These are phyloP conservation scores for Eucalyptus lansdowneana DNA, from an alignment of 345 rosid genomes.

Conservation along the genomic window DNA sequence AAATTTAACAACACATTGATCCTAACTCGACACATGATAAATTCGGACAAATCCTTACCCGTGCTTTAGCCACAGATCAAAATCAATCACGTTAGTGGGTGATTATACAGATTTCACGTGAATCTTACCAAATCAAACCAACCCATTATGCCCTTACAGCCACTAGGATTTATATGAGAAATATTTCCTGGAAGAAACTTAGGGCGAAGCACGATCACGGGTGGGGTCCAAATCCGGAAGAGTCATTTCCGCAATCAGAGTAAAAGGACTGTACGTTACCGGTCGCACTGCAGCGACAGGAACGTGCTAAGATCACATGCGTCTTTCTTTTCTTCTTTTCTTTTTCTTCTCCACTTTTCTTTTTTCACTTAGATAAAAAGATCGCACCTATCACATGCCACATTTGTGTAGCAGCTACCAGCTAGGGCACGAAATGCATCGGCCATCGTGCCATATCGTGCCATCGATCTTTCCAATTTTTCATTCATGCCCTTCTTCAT, in stretches of 20 bases:
- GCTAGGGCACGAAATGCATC: not conserved
- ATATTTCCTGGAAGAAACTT: not conserved
- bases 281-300: not conserved
- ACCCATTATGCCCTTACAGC: not conserved
- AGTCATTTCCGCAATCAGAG: not conserved
- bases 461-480: not conserved
- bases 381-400: not conserved
- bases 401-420: not conserved
- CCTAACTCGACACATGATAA: not conserved
- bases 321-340: not conserved
- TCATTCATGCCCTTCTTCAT: not conserved
- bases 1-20: too few species aligned
- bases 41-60: too few species aligned
- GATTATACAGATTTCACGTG: not conserved
- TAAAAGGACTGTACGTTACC: not conserved
- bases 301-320: not conserved
- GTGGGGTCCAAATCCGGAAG: not conserved
- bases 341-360: not conserved
- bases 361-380: not conserved
- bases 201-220: not conserved
- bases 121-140: not conserved
- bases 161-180: not conserved
- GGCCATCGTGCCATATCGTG: not conserved
- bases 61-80: not conserved
- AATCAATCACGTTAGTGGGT: not conserved